Evolutionary conservation across 306 rosid genomes (phyloP), one percentile per base, ranked within the genome.

Genomic region (Astragalus glycyphyllos): DNA sequence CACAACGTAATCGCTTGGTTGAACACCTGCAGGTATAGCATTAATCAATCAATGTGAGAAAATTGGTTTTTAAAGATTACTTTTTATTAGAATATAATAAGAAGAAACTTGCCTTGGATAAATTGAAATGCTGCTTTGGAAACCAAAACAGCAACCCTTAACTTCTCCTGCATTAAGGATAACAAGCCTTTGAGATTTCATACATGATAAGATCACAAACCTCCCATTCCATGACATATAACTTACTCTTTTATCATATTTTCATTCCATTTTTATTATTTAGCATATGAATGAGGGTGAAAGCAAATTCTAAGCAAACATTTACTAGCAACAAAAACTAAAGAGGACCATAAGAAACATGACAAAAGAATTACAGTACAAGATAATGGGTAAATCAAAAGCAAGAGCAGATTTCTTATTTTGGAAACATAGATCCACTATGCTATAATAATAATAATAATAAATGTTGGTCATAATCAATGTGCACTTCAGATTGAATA

Each of bases 71-170:
- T n/a, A 29, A 7, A 41, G 4, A 8, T 11, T 16, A 35, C 38
- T 32, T 5, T 51, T 5, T 51, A n/a, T 63, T 45, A 20, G 2
- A 64, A 46, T 7, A 40, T n/a, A 51, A 40, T 50, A 14, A 31
- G 11, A 65, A 69, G 67, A 69, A 71, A 54, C 86, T 66, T 34
- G 77, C 97, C 97, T 81, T 89, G 91, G 67, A 91, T 86, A 69
- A 94, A 94, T 56, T 91, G 96, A 81, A 89, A 78, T 61, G 97
- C 96, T 10, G 96, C 97, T 83, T 84, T 91, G 17, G 99, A 94
- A 75, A 94, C 99, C 85, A 94, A 82, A 62, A 94, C 99, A 17
- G 90, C 97, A 77, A 94, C 78, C 85, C 96, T 80, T 72, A 93
- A 64, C 73, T 93, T 93, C 85, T 90, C 98, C 98, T 90, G 80